Conservation (phyloP, 495 filamentous ascomycete genomes). For the Venustampulla echinocandica region DNA sequence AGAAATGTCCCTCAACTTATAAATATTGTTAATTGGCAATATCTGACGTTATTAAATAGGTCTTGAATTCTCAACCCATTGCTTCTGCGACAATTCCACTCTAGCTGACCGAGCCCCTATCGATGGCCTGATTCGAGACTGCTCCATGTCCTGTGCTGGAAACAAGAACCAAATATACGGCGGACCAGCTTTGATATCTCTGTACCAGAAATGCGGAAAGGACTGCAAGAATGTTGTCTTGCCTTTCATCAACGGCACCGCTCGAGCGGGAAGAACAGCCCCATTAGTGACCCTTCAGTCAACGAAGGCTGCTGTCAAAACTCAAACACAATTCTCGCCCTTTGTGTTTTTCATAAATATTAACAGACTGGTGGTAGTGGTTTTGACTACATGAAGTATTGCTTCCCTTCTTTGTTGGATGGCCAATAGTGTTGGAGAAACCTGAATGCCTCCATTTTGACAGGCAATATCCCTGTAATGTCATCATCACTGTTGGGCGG, state of each 20-base stretch:
- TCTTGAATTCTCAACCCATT: constrained; percentile 59
- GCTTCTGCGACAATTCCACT: constrained; percentile 52
- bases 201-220: constrained; percentile 7
- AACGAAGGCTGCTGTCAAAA: no score
- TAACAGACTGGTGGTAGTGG: no score
- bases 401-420: no score
- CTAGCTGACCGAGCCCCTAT: neutral
- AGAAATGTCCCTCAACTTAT: neutral
- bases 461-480: no score
- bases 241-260: constrained; percentile 2
- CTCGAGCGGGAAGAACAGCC: neutral
- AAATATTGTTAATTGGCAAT: neutral
- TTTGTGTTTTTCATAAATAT: no score
- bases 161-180: constrained; percentile 33
- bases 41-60: neutral
- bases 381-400: no score
- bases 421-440: no score
- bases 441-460: no score
- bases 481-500: no score
- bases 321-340: no score
- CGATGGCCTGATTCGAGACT: constrained; percentile 27
- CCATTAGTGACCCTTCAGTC: no score
- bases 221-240: neutral
- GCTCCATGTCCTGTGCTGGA: constrained; percentile 35
- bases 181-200: constrained; percentile 16